phyloP scores from a whole-genome alignment of 345 rosid genomes.

The Eucalyptus sideroxylon region DNA sequence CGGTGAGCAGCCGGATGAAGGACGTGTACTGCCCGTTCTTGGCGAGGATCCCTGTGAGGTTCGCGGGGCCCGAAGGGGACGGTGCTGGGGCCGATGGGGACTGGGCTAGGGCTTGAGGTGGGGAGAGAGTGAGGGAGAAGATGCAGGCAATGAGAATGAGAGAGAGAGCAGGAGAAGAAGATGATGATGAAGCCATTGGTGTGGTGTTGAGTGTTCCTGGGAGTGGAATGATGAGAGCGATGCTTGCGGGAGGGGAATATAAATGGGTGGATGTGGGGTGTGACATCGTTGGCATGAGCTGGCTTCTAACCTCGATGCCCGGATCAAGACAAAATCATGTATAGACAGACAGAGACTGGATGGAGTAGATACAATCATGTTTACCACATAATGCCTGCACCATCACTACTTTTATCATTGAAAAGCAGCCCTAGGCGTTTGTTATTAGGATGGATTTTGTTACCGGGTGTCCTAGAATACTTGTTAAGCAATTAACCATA shows the following conservation, averaged over 20 bases:
- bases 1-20: conserved; percentile 37
- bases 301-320: neutral
- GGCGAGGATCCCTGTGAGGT: conserved; percentile 64
- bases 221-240: neutral
- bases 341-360: neutral
- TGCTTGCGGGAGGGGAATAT: neutral
- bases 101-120: conserved; percentile 9
- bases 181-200: neutral
- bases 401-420: neutral
- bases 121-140: conserved; percentile 8
- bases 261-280: neutral
- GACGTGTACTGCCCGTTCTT: conserved; percentile 54
- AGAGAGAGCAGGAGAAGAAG: neutral
- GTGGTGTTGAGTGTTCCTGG: neutral
- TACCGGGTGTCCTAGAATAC: neutral
- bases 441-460: neutral
- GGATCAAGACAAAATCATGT: neutral
- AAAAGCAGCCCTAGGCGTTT: neutral
- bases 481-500: neutral
- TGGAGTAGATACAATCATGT: neutral
- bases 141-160: neutral
- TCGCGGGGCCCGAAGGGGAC: conserved; percentile 39
- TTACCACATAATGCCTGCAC: neutral
- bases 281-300: conserved; percentile 7
- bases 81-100: conserved; percentile 43